Evolutionary conservation across 1,284 basidiomycete species (phyloP), one percentile per base, ranked within the genome.

Genomic region (Ustilago curta): DNA sequence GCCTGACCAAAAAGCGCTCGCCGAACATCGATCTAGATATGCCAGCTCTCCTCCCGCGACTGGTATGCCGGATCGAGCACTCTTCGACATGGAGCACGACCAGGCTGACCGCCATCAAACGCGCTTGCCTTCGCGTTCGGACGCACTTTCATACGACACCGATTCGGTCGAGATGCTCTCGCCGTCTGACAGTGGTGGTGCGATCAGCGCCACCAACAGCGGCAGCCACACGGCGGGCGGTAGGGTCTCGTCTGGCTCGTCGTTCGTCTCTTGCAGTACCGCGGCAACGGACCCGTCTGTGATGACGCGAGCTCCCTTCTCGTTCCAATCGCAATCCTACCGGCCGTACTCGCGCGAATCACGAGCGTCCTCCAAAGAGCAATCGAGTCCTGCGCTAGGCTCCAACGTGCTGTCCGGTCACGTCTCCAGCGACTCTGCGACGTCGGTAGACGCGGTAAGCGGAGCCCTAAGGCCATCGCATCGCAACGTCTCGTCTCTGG

Each of bases 261-360:
- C 68, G 8, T 44, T 64, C 18, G 43, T 60, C 14, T 70, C 69
- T 27, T 12, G 50, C 2, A 62, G 55, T 43, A 61, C 59, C 0
- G 51, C 48, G 2, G 51, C 49, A 2, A 67, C 63, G 2, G 64
- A 63, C 48, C 35, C 64, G 6, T 35, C 55, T 8, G 25, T 40
- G 40, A 51, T 31, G 11, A n/a, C 27, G 47, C 51, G 59, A 14
- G 45, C 63, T 11, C 59, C 60, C 23, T 73, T 73, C 35, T 45
- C 56, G 29, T 73, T 68, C 16, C 70, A 68, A 31, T 56, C 70
- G 9, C 70, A 68, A 29, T 16, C 58, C 18, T 73, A 73, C 25
- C 39, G 56, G 43, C 60, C 65, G 1, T 39, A 53, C 32, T 61
- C 61, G 40, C 60, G 64, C 19, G 60, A 68, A 3, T 68, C 56